Percentiles rank a stretch among this genome's conserved stretches.
Evolutionary conservation across 768 basidiomycete genomes (phyloP).

Genomic region (Phaeotremella fagi): DNA sequence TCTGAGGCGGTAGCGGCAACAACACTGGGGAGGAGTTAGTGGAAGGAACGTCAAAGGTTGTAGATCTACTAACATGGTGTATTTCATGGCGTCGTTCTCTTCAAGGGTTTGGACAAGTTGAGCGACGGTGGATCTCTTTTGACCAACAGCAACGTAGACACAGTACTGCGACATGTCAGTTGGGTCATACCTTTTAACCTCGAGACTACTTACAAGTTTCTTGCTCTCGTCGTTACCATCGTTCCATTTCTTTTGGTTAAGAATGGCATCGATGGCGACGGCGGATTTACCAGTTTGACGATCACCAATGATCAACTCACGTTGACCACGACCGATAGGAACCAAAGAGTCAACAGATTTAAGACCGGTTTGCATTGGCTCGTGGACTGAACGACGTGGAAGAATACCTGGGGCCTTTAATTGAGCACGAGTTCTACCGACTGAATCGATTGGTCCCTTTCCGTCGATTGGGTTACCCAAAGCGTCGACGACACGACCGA

Average conservation of each 20-base stretch:
- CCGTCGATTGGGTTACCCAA: slow-evolving; percentile 99
- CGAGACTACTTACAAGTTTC: slow-evolving; percentile 59
- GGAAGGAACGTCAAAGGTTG: not conserved
- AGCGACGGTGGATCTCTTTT: slow-evolving; percentile 99
- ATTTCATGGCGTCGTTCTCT: slow-evolving; percentile 99
- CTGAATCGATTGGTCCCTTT: slow-evolving; percentile 91
- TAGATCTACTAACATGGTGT: slow-evolving; percentile 59
- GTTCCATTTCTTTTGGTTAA: slow-evolving; percentile 99
- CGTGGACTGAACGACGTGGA: slow-evolving; percentile 97
- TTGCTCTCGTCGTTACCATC: slow-evolving; percentile 92
- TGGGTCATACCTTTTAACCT: not conserved
- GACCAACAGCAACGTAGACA: slow-evolving; percentile 98
- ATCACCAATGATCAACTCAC: slow-evolving; percentile 99
- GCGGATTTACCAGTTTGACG: slow-evolving; percentile 97
- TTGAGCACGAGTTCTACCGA: slow-evolving; percentile 92
- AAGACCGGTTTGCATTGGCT: slow-evolving; percentile 99
- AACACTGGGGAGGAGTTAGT: slow-evolving; percentile 53
- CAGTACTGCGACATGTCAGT: slow-evolving; percentile 59
- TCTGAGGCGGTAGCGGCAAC: slow-evolving; percentile 99
- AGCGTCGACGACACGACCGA: slow-evolving; percentile 98
- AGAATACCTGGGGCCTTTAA: slow-evolving; percentile 99
- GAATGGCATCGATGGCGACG: slow-evolving; percentile 98
- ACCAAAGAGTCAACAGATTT: slow-evolving; percentile 99
- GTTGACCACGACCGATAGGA: slow-evolving; percentile 99
- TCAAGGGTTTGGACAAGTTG: slow-evolving; percentile 99